Base-by-base conservation (phyloP, 2,329 filamentous ascomycete genomes). In the Apiospora arundinis region DNA sequence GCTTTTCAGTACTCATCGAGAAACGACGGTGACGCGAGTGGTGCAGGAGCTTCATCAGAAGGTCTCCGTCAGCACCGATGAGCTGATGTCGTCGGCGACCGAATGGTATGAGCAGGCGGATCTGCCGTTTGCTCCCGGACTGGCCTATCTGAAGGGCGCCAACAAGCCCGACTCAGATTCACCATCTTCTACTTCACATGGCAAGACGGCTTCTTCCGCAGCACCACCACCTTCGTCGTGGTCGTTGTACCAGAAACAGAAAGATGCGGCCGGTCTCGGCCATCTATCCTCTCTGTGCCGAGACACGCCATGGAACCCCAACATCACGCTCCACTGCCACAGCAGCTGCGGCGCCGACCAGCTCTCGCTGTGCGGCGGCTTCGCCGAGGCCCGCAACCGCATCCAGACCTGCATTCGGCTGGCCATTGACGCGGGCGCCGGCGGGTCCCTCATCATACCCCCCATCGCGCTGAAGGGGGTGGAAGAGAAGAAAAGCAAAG, bases 381-480 rank as follows among this genome's bases (percentile, higher is more conserved):
- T 72, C 18, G 72, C 69, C 44, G 70, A 72, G 60, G 69, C 70
- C 3, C 60, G 70, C 16, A 69, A 73, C 68, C 63, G 72, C 14
- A 32, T 73, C 14, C 70, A 72, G 49, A 71, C 72, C 18, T 73
- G 72, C 23, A 8, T 72, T 23, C 70, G 72, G 4, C 68, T 72
- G n/a, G 72, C 70, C n/a, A 70, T 73, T 21, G 70, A 69, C 18
- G 65, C 46, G 4, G 72, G 72, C 12, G 72, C 72, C 3, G 49
- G 68, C 16, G 56, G 56, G 2, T 32, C 28, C 6, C 56, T 63
- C 18, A 28, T 72, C n/a, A 63, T 73, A n/a, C 37, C 72, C 14
- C 68, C 70, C 12, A 23, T 69, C 40, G 44, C 14, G 14, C 2
- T 60, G 42, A 18, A 32, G 32, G 16, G 21, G 56, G 56, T 9